Evolutionary conservation across 208 protist genomes (phyloP).

Genomic region (Vickermania ingenoplastis): DNA sequence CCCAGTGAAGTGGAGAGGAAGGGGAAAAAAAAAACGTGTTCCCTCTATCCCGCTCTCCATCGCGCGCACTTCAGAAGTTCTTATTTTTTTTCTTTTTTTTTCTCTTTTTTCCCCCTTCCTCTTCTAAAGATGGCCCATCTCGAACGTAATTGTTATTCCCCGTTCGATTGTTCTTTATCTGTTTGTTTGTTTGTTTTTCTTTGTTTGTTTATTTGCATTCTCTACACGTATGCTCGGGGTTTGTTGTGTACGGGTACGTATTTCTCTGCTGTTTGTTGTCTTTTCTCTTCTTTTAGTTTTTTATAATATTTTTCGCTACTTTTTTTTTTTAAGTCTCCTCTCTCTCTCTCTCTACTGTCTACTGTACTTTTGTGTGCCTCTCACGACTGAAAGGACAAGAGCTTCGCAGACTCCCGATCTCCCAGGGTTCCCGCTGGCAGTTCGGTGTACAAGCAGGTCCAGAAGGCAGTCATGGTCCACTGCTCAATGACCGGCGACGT

Average conservation of each 20-base stretch:
- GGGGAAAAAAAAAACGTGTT: too few relatives aligned
- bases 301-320: not conserved
- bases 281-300: constrained; percentile 9
- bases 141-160: too few relatives aligned
- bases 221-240: too few relatives aligned
- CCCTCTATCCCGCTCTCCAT: too few relatives aligned
- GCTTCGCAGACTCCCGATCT: constrained; percentile 48
- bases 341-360: constrained; percentile 6
- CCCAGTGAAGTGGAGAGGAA: too few relatives aligned
- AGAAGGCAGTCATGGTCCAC: constrained; percentile 70
- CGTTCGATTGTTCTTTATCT: too few relatives aligned
- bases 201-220: too few relatives aligned
- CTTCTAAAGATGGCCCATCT: not conserved
- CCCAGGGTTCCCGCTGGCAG: constrained; percentile 32
- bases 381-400: constrained; percentile 32
- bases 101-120: constrained; percentile 1
- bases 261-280: too few relatives aligned
- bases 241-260: too few relatives aligned
- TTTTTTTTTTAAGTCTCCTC: too few relatives aligned
- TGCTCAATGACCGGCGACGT: constrained; percentile 46
- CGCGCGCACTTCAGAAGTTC: too few relatives aligned
- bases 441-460: constrained; percentile 65
- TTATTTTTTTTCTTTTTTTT: constrained; percentile 14
- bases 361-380: not conserved
- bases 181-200: too few relatives aligned